Conservation (phyloP, 176 grass and related monocot species). For the Hsuehochloa calcarea region DNA sequence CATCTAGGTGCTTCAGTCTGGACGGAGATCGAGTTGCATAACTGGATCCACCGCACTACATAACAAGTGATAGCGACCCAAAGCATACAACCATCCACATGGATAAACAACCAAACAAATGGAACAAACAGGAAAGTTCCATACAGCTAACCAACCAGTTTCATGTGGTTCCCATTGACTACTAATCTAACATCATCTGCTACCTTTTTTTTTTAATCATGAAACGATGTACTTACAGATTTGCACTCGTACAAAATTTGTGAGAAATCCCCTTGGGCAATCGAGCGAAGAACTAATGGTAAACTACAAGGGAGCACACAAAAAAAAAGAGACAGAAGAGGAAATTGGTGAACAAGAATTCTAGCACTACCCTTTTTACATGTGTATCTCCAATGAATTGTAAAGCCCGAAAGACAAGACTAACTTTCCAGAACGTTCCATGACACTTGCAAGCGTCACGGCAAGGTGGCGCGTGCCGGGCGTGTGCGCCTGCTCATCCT, state of each 20-base stretch:
- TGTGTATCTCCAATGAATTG: background rate
- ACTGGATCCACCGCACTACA: background rate
- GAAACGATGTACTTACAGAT: background rate
- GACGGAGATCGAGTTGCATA: background rate
- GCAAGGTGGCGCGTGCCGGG: background rate
- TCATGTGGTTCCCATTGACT: background rate
- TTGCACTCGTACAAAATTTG: background rate
- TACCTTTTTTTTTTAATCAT: background rate
- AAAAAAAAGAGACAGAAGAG: too few relatives aligned
- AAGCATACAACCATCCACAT: background rate
- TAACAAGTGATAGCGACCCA: background rate
- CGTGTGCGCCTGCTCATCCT: slow-evolving; percentile 23
- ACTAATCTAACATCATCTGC: background rate
- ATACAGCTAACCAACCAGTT: background rate
- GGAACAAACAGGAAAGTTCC: background rate
- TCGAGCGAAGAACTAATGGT: background rate
- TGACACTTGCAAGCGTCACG: background rate
- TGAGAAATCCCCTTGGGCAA: background rate
- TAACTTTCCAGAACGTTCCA: background rate
- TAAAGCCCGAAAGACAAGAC: background rate
- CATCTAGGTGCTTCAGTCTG: too few relatives aligned
- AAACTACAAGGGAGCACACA: background rate
- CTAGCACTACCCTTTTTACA: background rate
- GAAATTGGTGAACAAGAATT: background rate
- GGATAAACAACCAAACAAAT: background rate